These are phyloP conservation scores for Hawksworthiomyces lignivorus DNA, from an alignment of 2,329 filamentous ascomycete genomes.

Conservation along the genomic window DNA sequence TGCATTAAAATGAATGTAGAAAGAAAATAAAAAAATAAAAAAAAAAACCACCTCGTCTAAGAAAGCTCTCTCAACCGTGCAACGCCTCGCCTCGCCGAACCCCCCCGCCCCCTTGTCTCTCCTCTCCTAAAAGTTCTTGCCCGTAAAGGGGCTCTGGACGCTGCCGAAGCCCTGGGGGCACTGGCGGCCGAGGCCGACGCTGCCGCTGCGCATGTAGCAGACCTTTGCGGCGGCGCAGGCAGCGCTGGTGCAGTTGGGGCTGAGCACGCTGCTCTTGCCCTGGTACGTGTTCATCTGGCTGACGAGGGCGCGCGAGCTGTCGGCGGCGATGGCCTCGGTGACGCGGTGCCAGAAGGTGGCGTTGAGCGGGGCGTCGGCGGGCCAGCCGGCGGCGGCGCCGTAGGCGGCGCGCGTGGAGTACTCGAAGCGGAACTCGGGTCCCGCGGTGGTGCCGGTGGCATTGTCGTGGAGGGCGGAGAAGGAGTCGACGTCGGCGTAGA, in stretches of 20 bases:
- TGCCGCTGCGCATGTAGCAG: slow-evolving; percentile 53
- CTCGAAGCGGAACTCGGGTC: slow-evolving; percentile 45
- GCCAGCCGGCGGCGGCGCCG: slow-evolving; percentile 35
- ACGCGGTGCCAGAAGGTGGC: slow-evolving; percentile 37
- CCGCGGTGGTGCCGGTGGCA: slow-evolving; percentile 10
- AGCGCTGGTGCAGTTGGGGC: slow-evolving; percentile 23
- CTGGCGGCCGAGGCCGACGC: slow-evolving; percentile 38
- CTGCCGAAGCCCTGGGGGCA: slow-evolving; percentile 44
- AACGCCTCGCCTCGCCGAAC: too few relatives aligned
- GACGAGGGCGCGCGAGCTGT: slow-evolving; percentile 32
- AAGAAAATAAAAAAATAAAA: too few relatives aligned
- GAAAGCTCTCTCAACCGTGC: too few relatives aligned
- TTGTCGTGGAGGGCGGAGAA: slow-evolving; percentile 30
- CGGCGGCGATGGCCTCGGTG: slow-evolving; percentile 28
- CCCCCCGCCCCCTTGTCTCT: too few relatives aligned
- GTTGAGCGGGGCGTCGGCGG: slow-evolving; percentile 38
- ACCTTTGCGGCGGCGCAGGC: slow-evolving; percentile 45
- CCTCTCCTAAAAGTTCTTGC: slow-evolving; percentile 22
- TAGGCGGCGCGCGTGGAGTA: slow-evolving; percentile 51
- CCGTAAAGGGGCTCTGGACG: slow-evolving; percentile 29
- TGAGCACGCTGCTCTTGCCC: slow-evolving; percentile 27
- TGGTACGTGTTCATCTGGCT: slow-evolving; percentile 31
- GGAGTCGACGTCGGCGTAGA: slow-evolving; percentile 43
- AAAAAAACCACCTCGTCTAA: too few relatives aligned
- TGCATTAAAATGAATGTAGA: too few relatives aligned